These are phyloP conservation scores for Inosperma sp. DNA, from an alignment of 768 basidiomycete genomes.

Conservation along the genomic window DNA sequence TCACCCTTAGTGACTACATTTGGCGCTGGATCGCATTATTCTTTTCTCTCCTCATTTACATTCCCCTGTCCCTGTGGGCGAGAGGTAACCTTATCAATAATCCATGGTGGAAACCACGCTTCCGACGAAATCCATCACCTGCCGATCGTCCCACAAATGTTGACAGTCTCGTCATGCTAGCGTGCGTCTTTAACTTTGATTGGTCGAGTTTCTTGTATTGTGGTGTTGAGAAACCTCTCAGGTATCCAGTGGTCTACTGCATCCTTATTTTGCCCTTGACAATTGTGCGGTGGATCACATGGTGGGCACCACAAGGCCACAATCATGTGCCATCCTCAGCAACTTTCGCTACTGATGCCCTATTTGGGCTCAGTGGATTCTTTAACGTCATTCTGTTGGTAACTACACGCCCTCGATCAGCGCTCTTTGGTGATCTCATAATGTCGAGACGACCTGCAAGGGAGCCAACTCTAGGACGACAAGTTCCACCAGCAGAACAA, in stretches of 20 bases:
- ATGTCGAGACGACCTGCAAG: no score
- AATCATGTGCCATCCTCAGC: neutral
- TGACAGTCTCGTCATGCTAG: neutral
- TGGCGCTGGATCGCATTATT: neutral
- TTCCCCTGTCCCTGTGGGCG: neutral
- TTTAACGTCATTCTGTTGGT: neutral
- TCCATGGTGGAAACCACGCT: neutral
- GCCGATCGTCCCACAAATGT: neutral
- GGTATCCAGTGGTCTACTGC: neutral
- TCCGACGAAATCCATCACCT: neutral
- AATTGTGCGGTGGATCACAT: neutral
- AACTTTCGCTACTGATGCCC: neutral
- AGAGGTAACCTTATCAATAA: neutral
- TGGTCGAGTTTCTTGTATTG: neutral
- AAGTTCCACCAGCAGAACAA: no score
- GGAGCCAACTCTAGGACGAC: no score
- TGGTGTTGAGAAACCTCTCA: no score
- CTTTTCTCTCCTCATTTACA: neutral
- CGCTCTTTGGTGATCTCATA: neutral
- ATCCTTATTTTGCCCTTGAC: neutral
- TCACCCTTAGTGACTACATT: neutral
- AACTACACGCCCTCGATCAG: neutral
- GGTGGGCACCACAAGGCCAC: neutral
- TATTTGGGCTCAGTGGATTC: constrained; percentile 1
- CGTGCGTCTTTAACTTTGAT: neutral